Percentiles rank a stretch among this genome's conserved stretches.
Evolutionary conservation across 192 early-diverging fungal species (phyloP).

Genomic region (Phlyctochytrium arcticum): DNA sequence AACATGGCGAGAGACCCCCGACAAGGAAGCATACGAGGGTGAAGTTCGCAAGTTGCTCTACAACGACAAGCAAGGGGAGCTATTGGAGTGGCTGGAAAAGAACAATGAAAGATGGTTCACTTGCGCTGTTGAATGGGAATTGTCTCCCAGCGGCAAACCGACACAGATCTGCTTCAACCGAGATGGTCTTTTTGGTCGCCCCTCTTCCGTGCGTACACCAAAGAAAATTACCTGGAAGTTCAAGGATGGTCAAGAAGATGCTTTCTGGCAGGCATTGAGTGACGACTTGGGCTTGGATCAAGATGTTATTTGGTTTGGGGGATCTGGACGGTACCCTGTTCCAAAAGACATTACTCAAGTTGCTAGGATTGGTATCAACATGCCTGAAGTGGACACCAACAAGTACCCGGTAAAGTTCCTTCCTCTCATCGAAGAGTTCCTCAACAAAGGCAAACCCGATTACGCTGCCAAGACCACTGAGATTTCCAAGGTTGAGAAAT

Average conservation of each 20-base stretch:
- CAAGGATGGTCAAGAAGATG: not conserved
- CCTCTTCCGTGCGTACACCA: not conserved
- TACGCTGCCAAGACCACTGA: not conserved
- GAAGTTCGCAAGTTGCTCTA: not conserved
- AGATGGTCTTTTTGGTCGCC: not conserved
- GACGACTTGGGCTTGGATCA: not conserved
- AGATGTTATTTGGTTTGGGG: not conserved
- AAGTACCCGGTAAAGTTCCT: not conserved
- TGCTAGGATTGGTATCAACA: not conserved
- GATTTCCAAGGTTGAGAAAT: not conserved
- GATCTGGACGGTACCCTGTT: not conserved
- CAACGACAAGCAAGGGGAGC: not conserved
- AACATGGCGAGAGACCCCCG: not conserved
- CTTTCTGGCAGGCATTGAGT: not conserved
- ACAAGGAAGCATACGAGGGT: constrained; percentile 2
- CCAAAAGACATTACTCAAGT: not conserved
- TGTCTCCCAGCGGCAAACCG: not conserved
- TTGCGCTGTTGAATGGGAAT: not conserved
- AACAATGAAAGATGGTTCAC: not conserved
- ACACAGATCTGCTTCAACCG: not conserved
- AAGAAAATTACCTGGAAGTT: not conserved
- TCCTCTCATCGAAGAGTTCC: not conserved
- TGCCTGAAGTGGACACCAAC: not conserved
- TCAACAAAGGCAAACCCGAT: not conserved
- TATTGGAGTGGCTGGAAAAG: not conserved